Base-by-base conservation (phyloP, 2,329 filamentous ascomycete genomes). In the Camillea tinctor region DNA sequence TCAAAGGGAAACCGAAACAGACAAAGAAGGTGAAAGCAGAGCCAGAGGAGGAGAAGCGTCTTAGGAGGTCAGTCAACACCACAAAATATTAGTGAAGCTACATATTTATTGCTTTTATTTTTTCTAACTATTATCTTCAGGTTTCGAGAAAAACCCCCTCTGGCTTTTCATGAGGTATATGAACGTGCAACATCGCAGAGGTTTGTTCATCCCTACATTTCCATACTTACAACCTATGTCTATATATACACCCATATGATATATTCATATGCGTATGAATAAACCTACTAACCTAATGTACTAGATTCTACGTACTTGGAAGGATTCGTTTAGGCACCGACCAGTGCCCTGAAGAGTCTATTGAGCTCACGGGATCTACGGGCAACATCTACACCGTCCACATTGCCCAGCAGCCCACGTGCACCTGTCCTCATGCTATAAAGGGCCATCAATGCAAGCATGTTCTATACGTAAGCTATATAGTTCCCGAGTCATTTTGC, bases 401-500 rank as follows among this genome's bases (percentile, higher is more conserved):
- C 36, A 80, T 90, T 56, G 75, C 75, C 2, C 77, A 77, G n/a
- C 67, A 77, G 19, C 83, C 85, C 0, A 74, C 66, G 0, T 89
- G 86, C 69, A 76, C 79, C 54, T 88, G 86, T 61, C 84, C 85
- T 0, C 80, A 87, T 59, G 80, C 78, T 1, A 66, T 60, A 23
- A 77, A 78, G 36, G 83, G 84, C 0, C 79, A 84, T 30, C 84
- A 87, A 62, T 89, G 87, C 80, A 90, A 90, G 68, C 88, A 90
- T 65, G 75, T 87, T 23, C 62, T 88, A 50, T 90, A 86, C 67
- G 83, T 83, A 66, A 49, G 75, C 17, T 17, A 22, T 21, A n/a
- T 2, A 4, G 8, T 13, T 15, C 24, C 19, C 7, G 5, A 36
- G 15, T 4, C 15, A 13, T 17, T 17, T 7, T n/a, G 15, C 3